phyloP scores from a whole-genome alignment of 177 flowering plant genomes.

The Vitis hybrid region DNA sequence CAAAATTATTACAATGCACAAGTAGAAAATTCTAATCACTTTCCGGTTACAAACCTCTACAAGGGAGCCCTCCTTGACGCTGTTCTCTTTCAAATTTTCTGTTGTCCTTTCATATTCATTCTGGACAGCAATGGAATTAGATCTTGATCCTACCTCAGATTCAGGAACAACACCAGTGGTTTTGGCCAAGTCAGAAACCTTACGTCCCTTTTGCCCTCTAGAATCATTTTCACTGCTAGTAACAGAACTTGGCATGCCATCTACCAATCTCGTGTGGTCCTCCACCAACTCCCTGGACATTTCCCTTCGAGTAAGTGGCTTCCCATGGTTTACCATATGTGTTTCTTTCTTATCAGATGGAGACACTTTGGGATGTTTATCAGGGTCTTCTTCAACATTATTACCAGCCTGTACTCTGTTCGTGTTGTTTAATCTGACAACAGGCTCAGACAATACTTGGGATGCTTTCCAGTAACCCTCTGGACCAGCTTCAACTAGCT shows the following conservation, averaged over 20 bases:
- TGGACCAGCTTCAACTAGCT: slow-evolving; percentile 64
- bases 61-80: slow-evolving; percentile 64
- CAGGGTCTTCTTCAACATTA: slow-evolving; percentile 18
- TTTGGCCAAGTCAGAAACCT: slow-evolving; percentile 32
- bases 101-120: slow-evolving; percentile 20
- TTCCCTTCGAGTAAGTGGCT: slow-evolving; percentile 23
- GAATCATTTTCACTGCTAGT: slow-evolving; percentile 24
- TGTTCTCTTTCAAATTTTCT: slow-evolving; percentile 22
- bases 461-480: slow-evolving; percentile 62
- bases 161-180: slow-evolving; percentile 35
- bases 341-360: slow-evolving; percentile 23
- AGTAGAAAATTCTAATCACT: neutral
- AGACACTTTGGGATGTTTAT: slow-evolving; percentile 17
- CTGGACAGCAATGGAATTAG: slow-evolving; percentile 19
- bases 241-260: slow-evolving; percentile 31
- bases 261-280: slow-evolving; percentile 23
- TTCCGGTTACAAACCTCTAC: slow-evolving; percentile 55
- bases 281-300: slow-evolving; percentile 26
- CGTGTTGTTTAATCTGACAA: slow-evolving; percentile 17
- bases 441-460: slow-evolving; percentile 25
- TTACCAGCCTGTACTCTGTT: slow-evolving; percentile 16
- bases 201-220: slow-evolving; percentile 30
- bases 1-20: neutral
- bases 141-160: slow-evolving; percentile 29
- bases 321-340: slow-evolving; percentile 11